Evolutionary conservation across 805 yeast species (phyloP), one percentile per base, ranked within the genome.

Genomic region (Yarrowia sp.): DNA sequence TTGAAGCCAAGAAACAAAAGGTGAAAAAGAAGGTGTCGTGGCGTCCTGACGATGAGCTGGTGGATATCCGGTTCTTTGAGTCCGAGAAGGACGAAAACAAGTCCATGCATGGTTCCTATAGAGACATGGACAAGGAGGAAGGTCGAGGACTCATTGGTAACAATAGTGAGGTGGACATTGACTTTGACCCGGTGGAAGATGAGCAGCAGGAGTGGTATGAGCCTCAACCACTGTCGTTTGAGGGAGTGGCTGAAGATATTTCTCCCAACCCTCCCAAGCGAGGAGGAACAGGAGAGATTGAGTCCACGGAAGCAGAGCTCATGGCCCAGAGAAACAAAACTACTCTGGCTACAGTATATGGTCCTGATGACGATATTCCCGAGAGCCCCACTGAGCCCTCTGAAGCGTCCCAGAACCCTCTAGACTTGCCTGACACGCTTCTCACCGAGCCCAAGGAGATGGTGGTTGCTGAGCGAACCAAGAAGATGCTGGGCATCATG

Each of bases 91-190:
- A 58, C 50, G 51, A 44, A 17, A 43, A 43, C 33, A 31, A 22
- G 28, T 22, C 28, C 28, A 22, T 22, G 28, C 28, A 22, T 22
- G 28, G 28, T 22, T 58, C 64, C 22, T 58, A 43, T 36, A 43
- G 64, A 43, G 64, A 43, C n/a, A 32, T 58, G 64, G 64, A 58
- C 35, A 58, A 43, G 43, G 51, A 43, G 43, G 64, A 58, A 15
- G 64, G 51, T 14, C 39, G 43, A 35, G 51, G 64, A 5, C 64
- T 58, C 28, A 43, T 58, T 43, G 64, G 64, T 9, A 58, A 58
- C 43, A 44, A 58, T 33, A 43, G 51, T 22, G 36, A 35, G 42
- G 64, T 58, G 33, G 64, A 58, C 15, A 35, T 43, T 9, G 64
- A 43, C 43, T 58, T 43, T 36, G 64, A 58, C 43, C 14, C 64